phyloP scores from a whole-genome alignment of 116 monocot species.

The Phalaenopsis hybrid region DNA sequence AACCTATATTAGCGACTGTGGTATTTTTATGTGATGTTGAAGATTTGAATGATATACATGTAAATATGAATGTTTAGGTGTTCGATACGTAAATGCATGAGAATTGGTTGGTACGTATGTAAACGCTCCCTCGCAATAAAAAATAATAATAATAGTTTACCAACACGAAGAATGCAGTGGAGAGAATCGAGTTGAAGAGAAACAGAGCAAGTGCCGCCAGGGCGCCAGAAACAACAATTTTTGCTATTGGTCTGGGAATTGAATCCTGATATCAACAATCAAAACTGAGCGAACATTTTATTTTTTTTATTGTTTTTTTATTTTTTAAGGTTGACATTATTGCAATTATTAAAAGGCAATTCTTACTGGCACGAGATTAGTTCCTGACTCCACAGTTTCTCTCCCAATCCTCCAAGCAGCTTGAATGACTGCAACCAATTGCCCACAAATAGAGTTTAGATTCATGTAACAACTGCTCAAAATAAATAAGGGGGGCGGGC shows the following conservation, averaged over 20 bases:
- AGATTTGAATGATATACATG: too few relatives aligned
- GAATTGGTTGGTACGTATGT: too few relatives aligned
- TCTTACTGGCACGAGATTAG: conserved; percentile 75
- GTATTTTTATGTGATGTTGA: too few relatives aligned
- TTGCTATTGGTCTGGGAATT: conserved; percentile 75
- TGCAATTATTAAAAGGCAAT: not conserved
- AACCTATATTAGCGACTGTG: too few relatives aligned
- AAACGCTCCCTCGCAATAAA: not conserved
- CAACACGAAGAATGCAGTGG: conserved; percentile 84
- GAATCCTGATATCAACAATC: conserved; percentile 40
- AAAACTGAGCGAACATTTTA: not conserved
- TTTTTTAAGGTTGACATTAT: not conserved
- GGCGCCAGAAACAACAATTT: conserved; percentile 49
- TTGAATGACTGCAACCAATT: conserved; percentile 35
- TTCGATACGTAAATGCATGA: too few relatives aligned
- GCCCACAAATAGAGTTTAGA: not conserved
- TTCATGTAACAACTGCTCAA: not conserved
- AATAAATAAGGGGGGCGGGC: not conserved
- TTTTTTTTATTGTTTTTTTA: not conserved
- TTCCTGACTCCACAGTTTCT: conserved; percentile 69
- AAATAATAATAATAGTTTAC: conserved; percentile 20
- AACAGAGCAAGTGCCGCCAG: conserved; percentile 43
- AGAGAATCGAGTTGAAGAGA: conserved; percentile 75
- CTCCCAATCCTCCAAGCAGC: conserved; percentile 63
- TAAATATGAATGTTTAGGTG: too few relatives aligned